Base-by-base conservation (phyloP, 805 yeast genomes). In the Zygosaccharomyces bisporus region DNA sequence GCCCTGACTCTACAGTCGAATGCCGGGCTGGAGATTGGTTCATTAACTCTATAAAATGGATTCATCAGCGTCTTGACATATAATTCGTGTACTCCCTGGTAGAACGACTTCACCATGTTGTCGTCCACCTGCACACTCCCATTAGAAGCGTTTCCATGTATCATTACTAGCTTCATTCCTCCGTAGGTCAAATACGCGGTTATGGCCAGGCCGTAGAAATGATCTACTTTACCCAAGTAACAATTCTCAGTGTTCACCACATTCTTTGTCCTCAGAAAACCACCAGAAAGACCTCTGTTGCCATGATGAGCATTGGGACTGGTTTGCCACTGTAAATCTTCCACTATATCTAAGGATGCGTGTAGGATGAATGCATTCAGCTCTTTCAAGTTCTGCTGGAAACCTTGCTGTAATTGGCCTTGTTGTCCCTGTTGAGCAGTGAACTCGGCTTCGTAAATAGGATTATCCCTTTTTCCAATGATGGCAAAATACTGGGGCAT, bases 401-500 rank as follows among this genome's bases (percentile, higher is more conserved):
- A 83, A 58, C 55, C 53, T 16, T 47, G 42, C 36, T 46, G 44
- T 86, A 81, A 58, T 86, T 95, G 19, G 83, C 72, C 61, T 86
- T 95, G 58, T 85, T 90, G 10, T 86, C 59, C 47, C 17, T 51
- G 47, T 34, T 32, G 56, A 35, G 44, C 38, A 16, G 52, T 51
- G 27, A 90, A 82, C 58, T 89, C 96, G 6, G 88, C 74, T 59
- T 90, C 96, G 55, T 89, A 93, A 2, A 93, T 59, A 0, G 97
- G 96, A 50, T 77, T 77, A 62, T 93, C 98, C 29, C 77, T 75
- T 1, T 90, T 83, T 13, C 97, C 97, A 33, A 93, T 78, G 38
- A 93, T 83, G 3, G 95, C 84, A 57, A 93, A 80, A 64, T 89
- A 90, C 67, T 83, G 86, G n/a, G 95, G 84, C 81, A 84, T 80